Evolutionary conservation across 2,329 filamentous ascomycete species (phyloP), one percentile per base, ranked within the genome.

Genomic region (Fusarium sambucinum): DNA sequence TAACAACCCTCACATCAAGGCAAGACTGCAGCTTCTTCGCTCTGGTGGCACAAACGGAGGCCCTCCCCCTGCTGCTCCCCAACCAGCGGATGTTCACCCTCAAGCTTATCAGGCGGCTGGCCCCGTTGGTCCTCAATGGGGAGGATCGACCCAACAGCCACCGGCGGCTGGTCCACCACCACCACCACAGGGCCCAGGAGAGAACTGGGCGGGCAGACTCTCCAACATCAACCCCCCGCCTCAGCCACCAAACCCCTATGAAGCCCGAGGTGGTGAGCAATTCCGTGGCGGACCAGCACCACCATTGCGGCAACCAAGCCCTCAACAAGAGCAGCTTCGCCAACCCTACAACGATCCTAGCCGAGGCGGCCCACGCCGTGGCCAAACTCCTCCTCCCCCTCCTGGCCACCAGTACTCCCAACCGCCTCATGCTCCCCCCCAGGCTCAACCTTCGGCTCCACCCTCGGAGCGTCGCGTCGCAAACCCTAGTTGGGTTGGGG

Each of bases 41-140:
- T 94, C 89, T 68, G 93, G 93, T 19, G 90, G 92, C 73, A 86
- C 89, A 65, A 90, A 89, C 76, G 90, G 92, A 63, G 84, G 91
- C 73, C 85, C 91, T 64, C 92, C 91, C 74, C 90, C 86, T 72
- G 92, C 91, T 52, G 92, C 91, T 52, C 94, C 95, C n/a, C 88
- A 96, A 73, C 95, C 96, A 10, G 95, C 97, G 75, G 96, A 99
- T 79, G 94, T 98, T 23, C 94, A 98, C 77, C 95, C 95, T 50
- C 93, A 97, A 76, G 92, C 94, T 9, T 98, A 98, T 75, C 94
- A 97, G 79, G 88, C 90, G 55, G 88, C 90, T 47, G 92, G 92
- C 41, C 90, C 96, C 55, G 92, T 92, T 70, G 93, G 92, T 13
- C 94, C 94, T 68, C 92, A 96, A 77, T 98, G 95, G 95, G 92